These are phyloP conservation scores for Ceriops zippeliana DNA, from an alignment of 345 rosid species.

Conservation along the genomic window DNA sequence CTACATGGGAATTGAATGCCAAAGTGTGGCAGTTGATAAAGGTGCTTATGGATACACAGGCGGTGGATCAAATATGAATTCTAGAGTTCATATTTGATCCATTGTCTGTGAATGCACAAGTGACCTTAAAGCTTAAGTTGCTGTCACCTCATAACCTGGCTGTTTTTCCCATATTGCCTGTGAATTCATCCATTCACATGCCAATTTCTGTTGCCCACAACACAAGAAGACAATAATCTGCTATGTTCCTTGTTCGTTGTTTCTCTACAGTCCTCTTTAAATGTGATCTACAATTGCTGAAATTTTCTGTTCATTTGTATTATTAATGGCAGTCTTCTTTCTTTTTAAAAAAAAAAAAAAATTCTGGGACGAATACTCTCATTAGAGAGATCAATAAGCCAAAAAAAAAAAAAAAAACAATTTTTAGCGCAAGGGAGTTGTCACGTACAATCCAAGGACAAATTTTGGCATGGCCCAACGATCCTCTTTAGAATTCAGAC, in stretches of 20 bases:
- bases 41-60: conserved; percentile 3
- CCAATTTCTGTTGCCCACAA: too few relatives aligned
- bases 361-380: too few relatives aligned
- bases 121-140: background rate
- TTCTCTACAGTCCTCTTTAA: too few relatives aligned
- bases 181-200: too few relatives aligned
- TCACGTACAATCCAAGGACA: background rate
- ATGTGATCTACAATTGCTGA: too few relatives aligned
- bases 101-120: background rate
- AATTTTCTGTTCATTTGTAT: background rate
- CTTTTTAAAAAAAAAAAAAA: too few relatives aligned
- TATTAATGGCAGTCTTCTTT: too few relatives aligned
- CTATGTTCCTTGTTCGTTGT: too few relatives aligned
- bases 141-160: background rate
- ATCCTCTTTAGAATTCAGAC: conserved; percentile 28
- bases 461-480: conserved; percentile 17
- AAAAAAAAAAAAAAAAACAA: conserved; percentile 11
- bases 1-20: too few relatives aligned
- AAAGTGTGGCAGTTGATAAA: background rate
- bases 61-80: conserved; percentile 6
- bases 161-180: too few relatives aligned
- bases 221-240: too few relatives aligned
- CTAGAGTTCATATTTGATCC: background rate
- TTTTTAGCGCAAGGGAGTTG: conserved; percentile 34
- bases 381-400: conserved; percentile 27